Conservation (phyloP, 805 yeast genomes). For the Candida nemodendra region DNA sequence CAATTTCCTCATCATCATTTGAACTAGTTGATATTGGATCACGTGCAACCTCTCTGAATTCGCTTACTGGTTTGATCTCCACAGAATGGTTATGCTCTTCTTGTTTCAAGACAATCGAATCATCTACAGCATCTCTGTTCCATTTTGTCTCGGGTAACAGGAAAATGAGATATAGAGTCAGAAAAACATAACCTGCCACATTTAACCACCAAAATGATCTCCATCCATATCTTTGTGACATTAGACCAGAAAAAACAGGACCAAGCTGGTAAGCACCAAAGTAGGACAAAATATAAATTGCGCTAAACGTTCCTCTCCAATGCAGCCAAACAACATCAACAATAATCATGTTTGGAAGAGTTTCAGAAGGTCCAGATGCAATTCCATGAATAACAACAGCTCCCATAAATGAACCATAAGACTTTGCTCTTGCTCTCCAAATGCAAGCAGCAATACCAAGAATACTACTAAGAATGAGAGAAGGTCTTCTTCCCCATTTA, state of each 20-base stretch:
- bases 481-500: slow-evolving; percentile 17
- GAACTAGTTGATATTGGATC: slow-evolving; percentile 3
- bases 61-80: slow-evolving; percentile 6
- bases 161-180: slow-evolving; percentile 10
- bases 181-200: slow-evolving; percentile 15
- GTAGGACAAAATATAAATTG: slow-evolving; percentile 13
- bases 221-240: slow-evolving; percentile 19
- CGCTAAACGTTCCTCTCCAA: slow-evolving; percentile 16
- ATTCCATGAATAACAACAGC: slow-evolving; percentile 17
- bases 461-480: slow-evolving; percentile 11
- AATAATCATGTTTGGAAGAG: slow-evolving; percentile 18
- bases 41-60: slow-evolving; percentile 4
- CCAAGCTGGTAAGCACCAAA: slow-evolving; percentile 19
- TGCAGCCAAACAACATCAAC: slow-evolving; percentile 17
- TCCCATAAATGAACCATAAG: slow-evolving; percentile 18
- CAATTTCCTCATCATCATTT: slow-evolving; percentile 1
- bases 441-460: slow-evolving; percentile 17
- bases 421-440: slow-evolving; percentile 18
- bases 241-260: slow-evolving; percentile 17
- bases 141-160: slow-evolving; percentile 18
- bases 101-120: slow-evolving; percentile 3
- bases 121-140: slow-evolving; percentile 14
- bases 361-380: slow-evolving; percentile 21
- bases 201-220: slow-evolving; percentile 18
- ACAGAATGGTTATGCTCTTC: slow-evolving; percentile 6